Evolutionary conservation across 1,139 yeast genomes (phyloP), one percentile per base, ranked within the genome.

Genomic region (Diutina sp.): DNA sequence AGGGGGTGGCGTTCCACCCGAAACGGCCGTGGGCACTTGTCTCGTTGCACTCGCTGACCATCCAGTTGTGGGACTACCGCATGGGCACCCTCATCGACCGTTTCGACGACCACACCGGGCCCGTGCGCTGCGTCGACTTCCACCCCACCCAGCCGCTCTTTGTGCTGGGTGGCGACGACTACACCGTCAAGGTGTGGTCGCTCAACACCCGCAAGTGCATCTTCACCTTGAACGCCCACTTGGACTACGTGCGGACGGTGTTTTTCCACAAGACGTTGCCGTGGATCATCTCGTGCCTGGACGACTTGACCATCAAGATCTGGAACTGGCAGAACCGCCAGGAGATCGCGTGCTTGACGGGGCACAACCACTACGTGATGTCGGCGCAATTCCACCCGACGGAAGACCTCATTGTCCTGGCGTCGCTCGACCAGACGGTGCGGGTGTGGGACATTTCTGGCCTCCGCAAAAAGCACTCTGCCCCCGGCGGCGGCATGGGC

Each of bases 251-350:
- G 58, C 83, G 99, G 69, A 88, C 96, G 11, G 98, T 90, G 51
- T 88, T 85, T 62, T 95, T 95, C 81, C 99, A 95, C 72, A 87
- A 85, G 66, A 97, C 91, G 68, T 79, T 95, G 68, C 99, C 99
- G 11, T 95, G 99, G 99, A 87, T 95, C 66, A 82, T 95, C 60
- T 87, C 97, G 28, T 87, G 95, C 61, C 90, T 97, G 48, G 99
- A 95, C 70, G 99, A 95, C 76, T 99, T 95, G 73, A 95, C 99
- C 52, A 90, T 95, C 63, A 82, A 99, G 68, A 93, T 95, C 64
- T 95, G 99, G 99, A 95, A 95, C 73, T 95, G 99, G 99, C 99
- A 95, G 75, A 91, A 91, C 69, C 85, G 99, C 64, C 95, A 90
- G 70, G 98, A 93, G 68, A 87, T 95, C 66, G 98, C 99, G 29